Evolutionary conservation across 2,329 filamentous ascomycete species (phyloP), one percentile per base, ranked within the genome.

Genomic region (Lachnellula subtilissima): DNA sequence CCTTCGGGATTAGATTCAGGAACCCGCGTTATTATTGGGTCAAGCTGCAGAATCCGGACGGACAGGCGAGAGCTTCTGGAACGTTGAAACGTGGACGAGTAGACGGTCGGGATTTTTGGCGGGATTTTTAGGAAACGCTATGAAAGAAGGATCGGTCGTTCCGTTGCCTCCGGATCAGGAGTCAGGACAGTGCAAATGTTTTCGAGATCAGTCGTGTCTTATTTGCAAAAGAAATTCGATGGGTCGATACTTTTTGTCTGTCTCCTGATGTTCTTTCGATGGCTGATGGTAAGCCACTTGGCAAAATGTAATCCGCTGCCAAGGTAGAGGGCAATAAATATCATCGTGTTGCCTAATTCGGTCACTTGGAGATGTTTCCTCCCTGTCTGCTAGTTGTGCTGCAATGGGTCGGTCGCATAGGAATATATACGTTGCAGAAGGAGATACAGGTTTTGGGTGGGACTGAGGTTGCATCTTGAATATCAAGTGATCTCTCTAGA

Each of bases 31-130:
- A 22, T 39, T 15, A n/a, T 14, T n/a, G 37, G 37, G 37, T 39
- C 14, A 12, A 39, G 37, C 14, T n/a, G 37, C n/a, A n/a, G 37
- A 39, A 39, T 28, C 25, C 37, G n/a, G 37, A 39, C 12, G 37
- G n/a, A 39, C 2, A n/a, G 37, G 37, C 25, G 9, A 28, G 25
- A 28, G 37, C 37, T 49, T 49, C 48, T 40, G 17, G 48, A 40
- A 50, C 9, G 48, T 17, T 42, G 48, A 50, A 42, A 42, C 36
- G 48, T 50, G 36, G 48, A 50, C 48, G 48, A 50, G 48, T 50
- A 48, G 25, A 14, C 46, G 46, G 14, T 48, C 17, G 28, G 9
- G 46, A 48, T 48, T 39, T 14, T 5, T n/a, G 37, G 37, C 14
- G 5, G n/a, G 37, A 39, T 28, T 28, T 28, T 28, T n/a, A 32